Conservation (phyloP, 2,329 filamentous ascomycete species). For the Xylaria sp. region DNA sequence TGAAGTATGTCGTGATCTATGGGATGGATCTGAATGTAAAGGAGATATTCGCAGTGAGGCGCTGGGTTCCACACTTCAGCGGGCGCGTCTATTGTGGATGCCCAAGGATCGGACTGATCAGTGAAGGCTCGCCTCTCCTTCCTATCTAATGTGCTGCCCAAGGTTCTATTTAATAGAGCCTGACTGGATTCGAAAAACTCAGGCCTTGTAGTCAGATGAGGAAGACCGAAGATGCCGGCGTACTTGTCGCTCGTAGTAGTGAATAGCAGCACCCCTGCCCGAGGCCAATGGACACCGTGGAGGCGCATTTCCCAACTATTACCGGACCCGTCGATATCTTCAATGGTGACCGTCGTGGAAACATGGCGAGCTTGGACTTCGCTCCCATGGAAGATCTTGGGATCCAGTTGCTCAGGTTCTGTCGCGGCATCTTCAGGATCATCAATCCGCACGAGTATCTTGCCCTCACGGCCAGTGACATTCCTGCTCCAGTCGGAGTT, state of each 20-base stretch:
- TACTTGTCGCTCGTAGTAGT: conserved; percentile 95
- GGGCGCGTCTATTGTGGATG: conserved; percentile 71
- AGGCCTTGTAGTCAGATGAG: conserved; percentile 76
- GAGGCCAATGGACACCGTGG: conserved; percentile 86
- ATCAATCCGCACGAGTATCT: conserved; percentile 75
- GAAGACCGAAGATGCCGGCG: conserved; percentile 88
- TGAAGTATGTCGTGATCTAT: conserved; percentile 55
- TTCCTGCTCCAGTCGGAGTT: conserved; percentile 79
- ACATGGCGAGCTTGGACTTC: conserved; percentile 74
- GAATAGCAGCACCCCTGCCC: conserved; percentile 81
- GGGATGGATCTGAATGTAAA: conserved; percentile 83
- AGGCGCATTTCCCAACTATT: conserved; percentile 83
- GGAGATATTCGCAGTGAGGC: conserved; percentile 88
- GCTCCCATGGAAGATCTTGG: conserved; percentile 52
- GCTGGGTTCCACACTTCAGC: conserved; percentile 68
- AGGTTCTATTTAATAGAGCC: conserved; percentile 76
- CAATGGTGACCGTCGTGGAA: conserved; percentile 75
- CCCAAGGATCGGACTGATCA: conserved; percentile 79
- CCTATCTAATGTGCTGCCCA: conserved; percentile 73
- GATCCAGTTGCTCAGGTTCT: conserved; percentile 56
- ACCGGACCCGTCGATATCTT: conserved; percentile 75
- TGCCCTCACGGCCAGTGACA: conserved; percentile 77
- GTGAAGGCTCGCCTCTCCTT: conserved; percentile 68
- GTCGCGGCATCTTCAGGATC: conserved; percentile 59
- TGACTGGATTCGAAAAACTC: conserved; percentile 69